Evolutionary conservation across 495 filamentous ascomycete species (phyloP).

Genomic region (Neurospora intermedia): DNA sequence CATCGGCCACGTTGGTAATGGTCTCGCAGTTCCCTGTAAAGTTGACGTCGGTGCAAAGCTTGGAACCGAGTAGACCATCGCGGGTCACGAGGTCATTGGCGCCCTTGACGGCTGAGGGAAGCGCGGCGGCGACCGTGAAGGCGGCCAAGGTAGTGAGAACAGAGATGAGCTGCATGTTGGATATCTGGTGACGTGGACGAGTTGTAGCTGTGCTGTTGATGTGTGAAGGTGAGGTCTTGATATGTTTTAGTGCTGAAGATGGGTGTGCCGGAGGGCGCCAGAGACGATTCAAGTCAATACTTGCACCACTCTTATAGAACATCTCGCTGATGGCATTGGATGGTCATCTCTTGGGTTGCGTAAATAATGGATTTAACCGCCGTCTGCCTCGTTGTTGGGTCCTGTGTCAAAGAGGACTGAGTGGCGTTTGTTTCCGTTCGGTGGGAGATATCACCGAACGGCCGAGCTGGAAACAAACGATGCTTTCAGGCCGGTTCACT

Average conservation of each 20-base stretch:
- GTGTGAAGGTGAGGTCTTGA: background rate
- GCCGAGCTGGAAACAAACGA: background rate
- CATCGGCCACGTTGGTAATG: background rate
- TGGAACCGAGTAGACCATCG: background rate
- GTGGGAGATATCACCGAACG: background rate
- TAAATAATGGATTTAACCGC: background rate
- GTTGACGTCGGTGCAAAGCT: background rate
- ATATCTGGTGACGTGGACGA: background rate
- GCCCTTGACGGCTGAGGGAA: background rate
- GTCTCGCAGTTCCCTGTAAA: background rate
- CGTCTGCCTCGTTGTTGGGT: background rate
- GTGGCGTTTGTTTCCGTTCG: background rate
- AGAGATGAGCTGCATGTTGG: background rate
- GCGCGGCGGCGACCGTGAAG: background rate
- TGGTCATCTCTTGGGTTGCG: fast-evolving
- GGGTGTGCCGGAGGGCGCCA: background rate
- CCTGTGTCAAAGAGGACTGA: background rate
- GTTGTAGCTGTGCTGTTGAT: background rate
- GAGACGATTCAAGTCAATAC: background rate
- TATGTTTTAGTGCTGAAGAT: background rate
- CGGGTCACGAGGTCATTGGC: background rate
- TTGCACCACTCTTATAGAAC: background rate
- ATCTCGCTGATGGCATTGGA: background rate
- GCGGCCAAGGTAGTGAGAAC: background rate
- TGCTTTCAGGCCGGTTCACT: background rate